These are phyloP conservation scores for Neophaeococcomyces mojaviensis DNA, from an alignment of 2,329 filamentous ascomycete species.

Conservation along the genomic window DNA sequence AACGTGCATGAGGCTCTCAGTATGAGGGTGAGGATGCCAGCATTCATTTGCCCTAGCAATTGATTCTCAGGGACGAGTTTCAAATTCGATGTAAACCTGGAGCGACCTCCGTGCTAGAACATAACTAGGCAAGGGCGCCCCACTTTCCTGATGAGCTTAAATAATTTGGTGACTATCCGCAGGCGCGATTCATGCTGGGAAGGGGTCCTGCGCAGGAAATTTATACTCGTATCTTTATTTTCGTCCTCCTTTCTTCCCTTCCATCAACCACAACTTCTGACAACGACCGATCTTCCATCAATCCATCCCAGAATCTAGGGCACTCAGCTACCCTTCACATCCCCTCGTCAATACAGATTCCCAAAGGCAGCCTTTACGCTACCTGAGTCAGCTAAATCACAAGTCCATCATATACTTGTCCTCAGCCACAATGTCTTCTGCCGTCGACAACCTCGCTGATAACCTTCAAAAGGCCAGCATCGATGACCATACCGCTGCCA, in stretches of 20 bases:
- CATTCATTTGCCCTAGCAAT: no score
- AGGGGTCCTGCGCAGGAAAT: slow-evolving; percentile 1
- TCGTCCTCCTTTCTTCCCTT: slow-evolving; percentile 10
- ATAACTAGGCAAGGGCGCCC: slow-evolving; percentile 1
- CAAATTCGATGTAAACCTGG: slow-evolving; percentile 33
- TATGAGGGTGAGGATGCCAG: no score
- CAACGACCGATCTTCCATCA: slow-evolving; percentile 20
- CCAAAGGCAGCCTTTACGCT: slow-evolving; percentile 39
- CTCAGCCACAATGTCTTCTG: slow-evolving; percentile 68
- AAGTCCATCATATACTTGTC: slow-evolving; percentile 34
- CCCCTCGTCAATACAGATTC: slow-evolving; percentile 51
- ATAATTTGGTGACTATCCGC: not conserved
- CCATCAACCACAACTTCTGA: slow-evolving; percentile 23
- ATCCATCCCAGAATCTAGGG: slow-evolving; percentile 56
- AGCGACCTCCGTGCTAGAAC: no score
- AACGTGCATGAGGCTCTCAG: no score
- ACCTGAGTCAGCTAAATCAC: slow-evolving; percentile 58
- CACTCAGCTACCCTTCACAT: slow-evolving; percentile 75
- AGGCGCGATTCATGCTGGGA: slow-evolving; percentile 1
- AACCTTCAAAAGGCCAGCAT: slow-evolving; percentile 60
- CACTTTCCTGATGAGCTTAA: not conserved
- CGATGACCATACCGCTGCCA: slow-evolving; percentile 58
- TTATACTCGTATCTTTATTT: slow-evolving; percentile 7
- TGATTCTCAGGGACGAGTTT: slow-evolving; percentile 25
- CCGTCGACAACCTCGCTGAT: slow-evolving; percentile 62